Conservation (phyloP, 345 rosid species). For the Eucalyptus globulus region DNA sequence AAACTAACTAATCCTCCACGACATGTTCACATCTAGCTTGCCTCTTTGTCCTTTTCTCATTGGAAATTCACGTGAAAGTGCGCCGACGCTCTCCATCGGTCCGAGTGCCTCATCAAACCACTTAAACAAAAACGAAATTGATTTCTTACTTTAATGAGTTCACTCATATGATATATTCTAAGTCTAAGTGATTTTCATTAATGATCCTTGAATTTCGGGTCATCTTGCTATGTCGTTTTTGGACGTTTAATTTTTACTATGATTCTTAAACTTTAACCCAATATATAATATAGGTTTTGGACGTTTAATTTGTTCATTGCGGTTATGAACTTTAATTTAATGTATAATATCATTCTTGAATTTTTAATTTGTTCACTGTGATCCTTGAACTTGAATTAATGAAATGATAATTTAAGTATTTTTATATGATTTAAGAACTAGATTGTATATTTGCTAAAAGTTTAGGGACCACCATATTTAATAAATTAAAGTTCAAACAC, state of each 20-base stretch:
- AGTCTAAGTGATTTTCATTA: background rate
- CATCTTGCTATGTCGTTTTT: fast-evolving
- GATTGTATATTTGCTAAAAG: background rate
- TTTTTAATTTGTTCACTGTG: fast-evolving
- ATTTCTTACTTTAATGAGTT: background rate
- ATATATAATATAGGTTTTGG: fast-evolving
- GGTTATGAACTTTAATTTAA: fast-evolving
- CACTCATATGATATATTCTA: background rate
- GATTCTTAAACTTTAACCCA: fast-evolving
- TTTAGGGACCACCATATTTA: fast-evolving
- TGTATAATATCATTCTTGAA: fast-evolving
- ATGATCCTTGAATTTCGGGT: background rate
- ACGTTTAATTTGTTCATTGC: fast-evolving
- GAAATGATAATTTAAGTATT: fast-evolving
- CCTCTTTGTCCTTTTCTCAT: background rate
- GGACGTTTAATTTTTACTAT: background rate
- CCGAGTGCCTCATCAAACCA: background rate
- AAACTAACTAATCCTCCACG: background rate
- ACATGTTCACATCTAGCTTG: background rate
- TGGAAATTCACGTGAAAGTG: background rate
- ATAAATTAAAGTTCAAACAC: background rate
- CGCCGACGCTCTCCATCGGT: background rate
- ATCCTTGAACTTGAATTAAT: fast-evolving
- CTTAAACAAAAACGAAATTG: background rate
- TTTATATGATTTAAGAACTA: too few relatives aligned